phyloP scores from a whole-genome alignment of 345 rosid genomes.

The Brassica incana region DNA sequence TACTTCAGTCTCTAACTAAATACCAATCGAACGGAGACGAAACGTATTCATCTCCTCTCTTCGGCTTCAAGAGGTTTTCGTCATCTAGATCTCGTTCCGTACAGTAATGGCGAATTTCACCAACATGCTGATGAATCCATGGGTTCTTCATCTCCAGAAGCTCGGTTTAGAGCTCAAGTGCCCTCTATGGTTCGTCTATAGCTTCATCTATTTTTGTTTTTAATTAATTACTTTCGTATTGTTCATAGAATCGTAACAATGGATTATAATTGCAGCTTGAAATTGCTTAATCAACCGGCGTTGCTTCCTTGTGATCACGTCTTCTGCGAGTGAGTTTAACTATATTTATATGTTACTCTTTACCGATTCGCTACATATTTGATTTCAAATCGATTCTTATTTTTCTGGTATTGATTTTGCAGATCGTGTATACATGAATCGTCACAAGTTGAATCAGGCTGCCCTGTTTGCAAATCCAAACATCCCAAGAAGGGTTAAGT shows the following conservation, averaged over 20 bases:
- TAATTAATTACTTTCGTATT: not conserved
- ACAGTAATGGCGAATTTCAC: conserved; percentile 46
- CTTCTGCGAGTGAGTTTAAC: conserved; percentile 62
- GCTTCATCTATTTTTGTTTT: not conserved
- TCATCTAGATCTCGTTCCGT: conserved; percentile 28
- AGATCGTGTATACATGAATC: conserved; percentile 57
- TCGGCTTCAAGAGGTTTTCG: conserved; percentile 7
- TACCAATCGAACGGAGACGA: conserved; percentile 20
- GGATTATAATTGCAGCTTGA: conserved; percentile 47
- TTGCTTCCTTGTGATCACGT: conserved; percentile 83
- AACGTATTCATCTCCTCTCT: not conserved
- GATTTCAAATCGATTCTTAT: conserved; percentile 1
- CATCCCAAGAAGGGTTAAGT: conserved; percentile 43
- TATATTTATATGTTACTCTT: not conserved
- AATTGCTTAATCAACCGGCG: conserved; percentile 56
- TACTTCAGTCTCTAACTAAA: not conserved
- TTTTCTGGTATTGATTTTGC: conserved; percentile 18
- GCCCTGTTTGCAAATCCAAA: conserved; percentile 56
- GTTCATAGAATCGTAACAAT: not conserved
- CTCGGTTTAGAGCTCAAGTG: conserved; percentile 85
- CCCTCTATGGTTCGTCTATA: conserved; percentile 67
- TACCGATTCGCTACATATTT: not conserved
- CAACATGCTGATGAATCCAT: conserved; percentile 56
- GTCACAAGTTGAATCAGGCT: conserved; percentile 41
- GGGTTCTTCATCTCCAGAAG: conserved; percentile 79